Percentiles rank a stretch among this genome's conserved stretches.
phyloP scores from a whole-genome alignment of 805 yeast genomes.

The Starmerella floricola region DNA sequence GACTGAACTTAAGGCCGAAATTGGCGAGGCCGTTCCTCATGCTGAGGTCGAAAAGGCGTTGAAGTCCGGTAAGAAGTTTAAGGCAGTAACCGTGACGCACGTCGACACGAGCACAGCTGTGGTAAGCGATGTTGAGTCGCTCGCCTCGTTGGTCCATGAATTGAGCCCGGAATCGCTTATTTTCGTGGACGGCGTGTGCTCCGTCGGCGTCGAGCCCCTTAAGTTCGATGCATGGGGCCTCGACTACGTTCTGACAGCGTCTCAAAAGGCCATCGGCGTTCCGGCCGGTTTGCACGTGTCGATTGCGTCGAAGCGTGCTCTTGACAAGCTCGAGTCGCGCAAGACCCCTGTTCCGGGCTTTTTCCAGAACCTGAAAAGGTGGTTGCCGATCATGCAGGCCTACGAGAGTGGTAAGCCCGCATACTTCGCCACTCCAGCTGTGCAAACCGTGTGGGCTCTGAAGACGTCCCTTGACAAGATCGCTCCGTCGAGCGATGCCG shows the following conservation, averaged over 20 bases:
- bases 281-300: conserved; percentile 85
- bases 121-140: conserved; percentile 51
- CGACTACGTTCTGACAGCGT: conserved; percentile 80
- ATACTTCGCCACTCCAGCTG: conserved; percentile 96
- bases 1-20: conserved; percentile 54
- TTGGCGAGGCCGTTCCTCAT: conserved; percentile 59
- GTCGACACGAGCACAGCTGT: conserved; percentile 98
- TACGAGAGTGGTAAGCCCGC: conserved; percentile 70
- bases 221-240: conserved; percentile 82
- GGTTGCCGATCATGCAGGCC: conserved; percentile 81
- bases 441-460: conserved; percentile 72
- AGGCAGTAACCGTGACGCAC: conserved; percentile 75
- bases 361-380: conserved; percentile 63
- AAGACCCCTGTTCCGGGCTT: conserved; percentile 36
- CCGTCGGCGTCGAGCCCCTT: conserved; percentile 77
- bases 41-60: conserved; percentile 46
- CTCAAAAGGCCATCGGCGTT: conserved; percentile 90
- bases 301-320: conserved; percentile 63
- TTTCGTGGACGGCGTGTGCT: conserved; percentile 89
- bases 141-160: conserved; percentile 49
- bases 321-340: conserved; percentile 47
- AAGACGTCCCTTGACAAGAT: conserved; percentile 63
- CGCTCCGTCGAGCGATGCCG: conserved; percentile 31
- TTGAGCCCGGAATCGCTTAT: conserved; percentile 70
- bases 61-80: conserved; percentile 37